Evolutionary conservation across 1,284 basidiomycete species (phyloP).

Genomic region (Neonothopanus nambi): DNA sequence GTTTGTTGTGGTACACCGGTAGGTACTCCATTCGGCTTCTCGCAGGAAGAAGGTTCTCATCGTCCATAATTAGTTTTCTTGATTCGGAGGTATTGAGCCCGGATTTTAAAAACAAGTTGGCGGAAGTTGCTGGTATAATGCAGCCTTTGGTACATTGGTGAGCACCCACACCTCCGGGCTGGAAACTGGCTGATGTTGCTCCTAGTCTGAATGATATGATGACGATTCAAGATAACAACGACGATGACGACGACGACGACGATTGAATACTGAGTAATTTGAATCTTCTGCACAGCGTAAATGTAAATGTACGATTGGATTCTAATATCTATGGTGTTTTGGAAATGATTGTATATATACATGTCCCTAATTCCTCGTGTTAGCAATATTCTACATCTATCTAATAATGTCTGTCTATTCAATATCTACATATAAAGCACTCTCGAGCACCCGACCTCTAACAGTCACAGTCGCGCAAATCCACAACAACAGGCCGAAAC

Average conservation of each 20-base stretch:
- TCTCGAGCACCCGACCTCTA: neutral
- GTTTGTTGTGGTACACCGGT: constrained; percentile 72
- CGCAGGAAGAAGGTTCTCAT: neutral
- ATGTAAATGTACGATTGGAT: no score
- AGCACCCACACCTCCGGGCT: constrained; percentile 26
- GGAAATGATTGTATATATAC: no score
- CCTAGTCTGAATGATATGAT: constrained; percentile 63
- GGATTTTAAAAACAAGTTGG: constrained; percentile 67
- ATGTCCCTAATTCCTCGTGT: no score
- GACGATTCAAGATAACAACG: constrained; percentile 30
- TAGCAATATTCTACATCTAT: no score
- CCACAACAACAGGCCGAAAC: constrained; percentile 44
- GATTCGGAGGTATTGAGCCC: constrained; percentile 72
- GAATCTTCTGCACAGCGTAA: no score
- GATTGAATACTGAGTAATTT: constrained; percentile 7
- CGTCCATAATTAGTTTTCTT: constrained; percentile 57
- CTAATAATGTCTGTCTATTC: no score
- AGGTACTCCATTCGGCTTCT: constrained; percentile 24
- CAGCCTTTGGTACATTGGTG: constrained; percentile 84
- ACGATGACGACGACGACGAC: constrained; percentile 28
- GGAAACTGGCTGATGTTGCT: neutral
- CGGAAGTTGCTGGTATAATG: constrained; percentile 55
- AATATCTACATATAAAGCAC: no score
- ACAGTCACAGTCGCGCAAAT: constrained; percentile 38
- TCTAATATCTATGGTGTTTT: no score